phyloP scores from a whole-genome alignment of 129 eudicot species.

The Sambucus nigra region DNA sequence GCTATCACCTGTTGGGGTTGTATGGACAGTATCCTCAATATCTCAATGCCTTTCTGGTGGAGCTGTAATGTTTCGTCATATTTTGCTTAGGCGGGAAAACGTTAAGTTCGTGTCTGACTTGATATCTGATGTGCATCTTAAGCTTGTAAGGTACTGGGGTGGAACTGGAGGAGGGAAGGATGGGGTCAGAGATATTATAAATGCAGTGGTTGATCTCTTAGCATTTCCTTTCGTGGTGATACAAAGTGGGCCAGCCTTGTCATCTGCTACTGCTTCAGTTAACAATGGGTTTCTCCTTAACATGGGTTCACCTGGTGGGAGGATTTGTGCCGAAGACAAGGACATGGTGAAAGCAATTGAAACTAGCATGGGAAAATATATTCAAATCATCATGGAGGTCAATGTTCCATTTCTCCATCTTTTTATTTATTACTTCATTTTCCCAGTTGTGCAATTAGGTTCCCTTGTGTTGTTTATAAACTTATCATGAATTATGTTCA shows the following conservation, averaged over 20 bases:
- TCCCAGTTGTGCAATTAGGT: not conserved
- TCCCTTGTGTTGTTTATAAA: not conserved
- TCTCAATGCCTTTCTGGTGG: slow-evolving; percentile 93
- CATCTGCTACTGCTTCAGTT: slow-evolving; percentile 85
- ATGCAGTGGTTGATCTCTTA: slow-evolving; percentile 75
- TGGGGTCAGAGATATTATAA: slow-evolving; percentile 68
- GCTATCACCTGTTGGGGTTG: slow-evolving; percentile 81
- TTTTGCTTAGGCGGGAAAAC: slow-evolving; percentile 65
- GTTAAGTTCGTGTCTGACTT: slow-evolving; percentile 55
- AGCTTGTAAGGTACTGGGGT: slow-evolving; percentile 57
- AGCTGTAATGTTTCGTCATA: slow-evolving; percentile 63
- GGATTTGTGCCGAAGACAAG: slow-evolving; percentile 65
- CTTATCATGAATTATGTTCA: not conserved
- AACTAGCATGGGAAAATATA: slow-evolving; percentile 67
- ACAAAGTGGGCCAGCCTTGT: slow-evolving; percentile 57
- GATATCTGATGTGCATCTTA: slow-evolving; percentile 64
- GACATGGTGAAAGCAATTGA: slow-evolving; percentile 81
- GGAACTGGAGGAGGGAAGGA: slow-evolving; percentile 91
- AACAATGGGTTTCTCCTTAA: slow-evolving; percentile 80
- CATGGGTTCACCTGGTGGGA: slow-evolving; percentile 91
- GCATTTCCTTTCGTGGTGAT: slow-evolving; percentile 96
- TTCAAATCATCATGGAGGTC: slow-evolving; percentile 79
- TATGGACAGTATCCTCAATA: slow-evolving; percentile 77
- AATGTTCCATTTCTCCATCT: not conserved
- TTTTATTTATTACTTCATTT: slow-evolving; percentile 4